Evolutionary conservation across 2,329 filamentous ascomycete genomes (phyloP), one percentile per base, ranked within the genome.

Genomic region (Cladobotryum protrusum): DNA sequence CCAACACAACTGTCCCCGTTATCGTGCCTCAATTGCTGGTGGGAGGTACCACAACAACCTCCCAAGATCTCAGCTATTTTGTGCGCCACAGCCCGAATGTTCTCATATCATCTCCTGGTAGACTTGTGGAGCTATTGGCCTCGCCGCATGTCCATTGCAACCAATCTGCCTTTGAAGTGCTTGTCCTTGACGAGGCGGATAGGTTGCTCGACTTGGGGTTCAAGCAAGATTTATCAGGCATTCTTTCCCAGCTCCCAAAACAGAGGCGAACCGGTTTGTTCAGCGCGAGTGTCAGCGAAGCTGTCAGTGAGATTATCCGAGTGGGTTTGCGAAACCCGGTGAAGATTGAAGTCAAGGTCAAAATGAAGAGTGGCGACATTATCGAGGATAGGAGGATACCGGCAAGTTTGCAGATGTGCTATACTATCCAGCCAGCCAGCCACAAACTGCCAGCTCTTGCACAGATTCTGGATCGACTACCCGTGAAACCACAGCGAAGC

Each of bases 121-220:
- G 93, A 43, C 78, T 99, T 2, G 79, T 96, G 5, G 91, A 96
- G 63, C 79, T 99, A 1, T 76, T 99, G 4, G 83, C 86, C 0
- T 95, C 89, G 1, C 87, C 85, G 1, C 86, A 95, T 61, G 90
- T 96, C 13, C 88, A 95, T 65, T 91, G 88, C 59, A 84, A 89
- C 0, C 86, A 92, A 54, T 90, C 88, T 1, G 88, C 88, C 0
- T 97, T 99, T 58, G 92, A 99, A 65, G 82, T 89, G 45, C 79
- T 99, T 11, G 87, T 99, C 3, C 78, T 99, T 34, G 93, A 99
- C 63, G 93, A 99, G 71, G 93, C 92, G 45, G 93, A 99, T 67
- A 80, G 93, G 52, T 73, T 99, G 20, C 75, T 99, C 11, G 93
- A 99, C 68, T 77, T 97, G 18, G 93, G 95, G 5, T 97, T 99